These are phyloP conservation scores for Aureobasidium sp. DNA, from an alignment of 2,329 filamentous ascomycete species.

Conservation along the genomic window DNA sequence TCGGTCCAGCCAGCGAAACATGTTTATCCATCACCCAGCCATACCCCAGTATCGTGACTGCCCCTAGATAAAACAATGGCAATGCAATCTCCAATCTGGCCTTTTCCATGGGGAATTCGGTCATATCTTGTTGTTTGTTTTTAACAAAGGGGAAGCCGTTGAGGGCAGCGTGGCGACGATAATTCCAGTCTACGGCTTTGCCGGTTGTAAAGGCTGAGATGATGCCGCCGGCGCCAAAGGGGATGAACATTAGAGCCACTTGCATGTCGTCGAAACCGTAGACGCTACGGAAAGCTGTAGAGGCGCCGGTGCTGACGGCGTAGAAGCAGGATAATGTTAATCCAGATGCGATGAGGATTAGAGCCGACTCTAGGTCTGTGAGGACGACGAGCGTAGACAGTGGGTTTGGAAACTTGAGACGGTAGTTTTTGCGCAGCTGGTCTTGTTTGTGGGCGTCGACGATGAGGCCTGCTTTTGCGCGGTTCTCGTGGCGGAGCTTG, in stretches of 20 bases:
- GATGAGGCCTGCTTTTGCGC: conserved; percentile 18
- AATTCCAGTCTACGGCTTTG: conserved; percentile 39
- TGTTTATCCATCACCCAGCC: conserved; percentile 36
- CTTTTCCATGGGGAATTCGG: conserved; percentile 38
- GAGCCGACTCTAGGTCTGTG: conserved; percentile 28
- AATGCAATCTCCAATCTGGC: conserved; percentile 37
- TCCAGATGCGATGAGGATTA: conserved; percentile 34
- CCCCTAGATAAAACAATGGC: conserved; percentile 30
- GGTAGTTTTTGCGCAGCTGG: conserved; percentile 22
- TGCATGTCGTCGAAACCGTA: conserved; percentile 37
- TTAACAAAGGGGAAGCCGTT: conserved; percentile 29
- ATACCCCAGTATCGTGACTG: conserved; percentile 32
- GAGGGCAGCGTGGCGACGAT: conserved; percentile 29
- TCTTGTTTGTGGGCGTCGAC: conserved; percentile 22
- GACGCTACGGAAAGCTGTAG: conserved; percentile 29
- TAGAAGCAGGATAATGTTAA: conserved; percentile 38
- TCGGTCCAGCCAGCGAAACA: conserved; percentile 23
- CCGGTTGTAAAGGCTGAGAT: conserved; percentile 35
- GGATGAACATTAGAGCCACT: conserved; percentile 38
- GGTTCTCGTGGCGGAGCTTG: conserved; percentile 20
- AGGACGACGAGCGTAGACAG: conserved; percentile 24
- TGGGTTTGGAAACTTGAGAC: conserved; percentile 25
- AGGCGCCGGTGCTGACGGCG: conserved; percentile 35
- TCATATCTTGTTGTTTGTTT: conserved; percentile 32
- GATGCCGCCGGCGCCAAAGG: conserved; percentile 36